Conservation (phyloP, 2,329 filamentous ascomycete species). For the Diaporthe capsici region DNA sequence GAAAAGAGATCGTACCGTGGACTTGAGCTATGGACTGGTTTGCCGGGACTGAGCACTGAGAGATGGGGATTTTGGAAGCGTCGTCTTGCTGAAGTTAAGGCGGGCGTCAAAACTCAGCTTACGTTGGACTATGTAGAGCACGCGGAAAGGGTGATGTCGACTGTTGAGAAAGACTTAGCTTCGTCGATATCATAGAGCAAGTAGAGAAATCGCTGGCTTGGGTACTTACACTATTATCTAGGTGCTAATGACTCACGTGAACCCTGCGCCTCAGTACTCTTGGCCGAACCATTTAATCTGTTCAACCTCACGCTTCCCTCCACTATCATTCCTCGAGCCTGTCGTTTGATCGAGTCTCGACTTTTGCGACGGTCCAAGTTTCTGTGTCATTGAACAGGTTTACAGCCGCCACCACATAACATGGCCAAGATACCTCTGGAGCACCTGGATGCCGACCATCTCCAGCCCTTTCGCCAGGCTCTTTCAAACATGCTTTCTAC, state of each 20-base stretch:
- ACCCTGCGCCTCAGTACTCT: background rate
- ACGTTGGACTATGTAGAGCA: background rate
- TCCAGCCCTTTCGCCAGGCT: background rate
- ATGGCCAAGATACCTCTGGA: background rate
- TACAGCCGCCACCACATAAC: background rate
- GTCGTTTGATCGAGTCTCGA: background rate
- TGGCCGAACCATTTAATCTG: background rate
- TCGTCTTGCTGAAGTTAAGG: background rate
- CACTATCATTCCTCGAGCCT: background rate
- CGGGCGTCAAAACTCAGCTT: background rate
- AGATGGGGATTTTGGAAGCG: conserved; percentile 20
- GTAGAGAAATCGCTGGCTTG: background rate
- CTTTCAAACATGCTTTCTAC: background rate
- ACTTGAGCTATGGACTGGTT: background rate
- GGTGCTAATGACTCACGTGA: background rate
- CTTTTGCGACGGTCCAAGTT: background rate
- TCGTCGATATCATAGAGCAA: background rate
- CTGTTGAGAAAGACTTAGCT: background rate
- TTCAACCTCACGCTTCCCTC: background rate
- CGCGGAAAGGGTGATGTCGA: background rate
- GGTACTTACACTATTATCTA: background rate
- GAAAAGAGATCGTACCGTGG: background rate
- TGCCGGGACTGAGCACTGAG: background rate
- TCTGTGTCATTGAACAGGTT: no score
- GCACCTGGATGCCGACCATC: background rate